Conservation (phyloP, 1,139 yeast species). For the Blastobotrys serpentis region DNA sequence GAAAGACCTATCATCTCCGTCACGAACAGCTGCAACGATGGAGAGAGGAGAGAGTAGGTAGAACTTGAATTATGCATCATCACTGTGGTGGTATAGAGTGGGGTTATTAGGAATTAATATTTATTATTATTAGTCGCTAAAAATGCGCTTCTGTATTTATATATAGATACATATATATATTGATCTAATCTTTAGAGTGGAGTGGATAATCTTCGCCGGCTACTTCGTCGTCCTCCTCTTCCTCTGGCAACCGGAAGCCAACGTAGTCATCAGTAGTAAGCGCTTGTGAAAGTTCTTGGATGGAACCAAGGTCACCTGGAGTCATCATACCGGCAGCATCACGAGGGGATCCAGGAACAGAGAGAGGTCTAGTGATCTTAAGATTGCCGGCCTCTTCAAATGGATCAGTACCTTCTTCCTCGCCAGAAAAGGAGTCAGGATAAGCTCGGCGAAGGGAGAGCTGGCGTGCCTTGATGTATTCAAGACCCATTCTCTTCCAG, state of each 20-base stretch:
- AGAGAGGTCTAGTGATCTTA: constrained; percentile 85
- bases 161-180: neutral
- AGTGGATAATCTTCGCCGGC: constrained; percentile 25
- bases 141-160: too few species aligned
- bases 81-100: too few species aligned
- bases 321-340: constrained; percentile 71
- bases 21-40: constrained; percentile 60
- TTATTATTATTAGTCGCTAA: neutral
- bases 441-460: constrained; percentile 90
- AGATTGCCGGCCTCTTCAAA: constrained; percentile 42
- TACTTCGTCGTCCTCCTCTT: constrained; percentile 47
- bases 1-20: constrained; percentile 54
- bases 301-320: constrained; percentile 96
- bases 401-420: constrained; percentile 36
- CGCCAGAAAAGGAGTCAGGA: constrained; percentile 67
- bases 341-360: constrained; percentile 94
- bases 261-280: constrained; percentile 79
- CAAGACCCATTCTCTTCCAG: constrained; percentile 98
- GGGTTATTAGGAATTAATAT: too few species aligned
- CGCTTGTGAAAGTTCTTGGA: constrained; percentile 78
- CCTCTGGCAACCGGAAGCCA: constrained; percentile 69
- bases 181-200: constrained; percentile 2
- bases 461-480: constrained; percentile 92
- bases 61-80: constrained; percentile 12
- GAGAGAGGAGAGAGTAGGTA: constrained; percentile 63